These are phyloP conservation scores for Primulina tabacum DNA, from an alignment of 257 asterid genomes.

Conservation along the genomic window DNA sequence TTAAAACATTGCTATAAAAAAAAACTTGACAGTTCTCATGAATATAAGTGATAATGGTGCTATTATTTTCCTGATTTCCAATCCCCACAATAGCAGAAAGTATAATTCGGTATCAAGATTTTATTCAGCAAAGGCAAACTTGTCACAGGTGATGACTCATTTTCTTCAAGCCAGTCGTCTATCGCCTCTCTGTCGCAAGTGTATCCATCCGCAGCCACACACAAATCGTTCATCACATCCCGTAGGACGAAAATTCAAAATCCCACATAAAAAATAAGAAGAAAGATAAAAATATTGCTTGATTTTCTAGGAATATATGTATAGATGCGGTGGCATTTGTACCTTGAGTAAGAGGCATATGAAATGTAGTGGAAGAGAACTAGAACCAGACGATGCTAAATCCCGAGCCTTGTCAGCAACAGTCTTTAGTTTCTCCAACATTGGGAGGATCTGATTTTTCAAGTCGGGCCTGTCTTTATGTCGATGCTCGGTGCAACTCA, in stretches of 20 bases:
- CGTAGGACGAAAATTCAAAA: neutral
- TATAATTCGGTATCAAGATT: slow-evolving; percentile 34
- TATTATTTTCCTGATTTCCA: slow-evolving; percentile 41
- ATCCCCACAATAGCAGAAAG: slow-evolving; percentile 49
- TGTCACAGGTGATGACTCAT: slow-evolving; percentile 52
- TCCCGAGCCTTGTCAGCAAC: slow-evolving; percentile 33
- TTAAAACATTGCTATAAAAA: too few species aligned
- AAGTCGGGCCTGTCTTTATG: slow-evolving; percentile 50
- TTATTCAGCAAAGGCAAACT: slow-evolving; percentile 36
- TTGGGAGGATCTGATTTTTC: slow-evolving; percentile 43
- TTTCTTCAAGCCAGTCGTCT: slow-evolving; percentile 26
- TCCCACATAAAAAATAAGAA: neutral
- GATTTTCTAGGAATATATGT: too few species aligned
- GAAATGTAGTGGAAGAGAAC: slow-evolving; percentile 38
- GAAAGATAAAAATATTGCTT: neutral
- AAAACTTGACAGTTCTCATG: neutral
- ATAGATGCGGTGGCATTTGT: neutral
- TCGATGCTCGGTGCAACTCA: slow-evolving; percentile 54
- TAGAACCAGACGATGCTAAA: slow-evolving; percentile 15
- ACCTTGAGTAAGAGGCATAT: slow-evolving; percentile 60
- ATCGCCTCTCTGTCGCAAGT: slow-evolving; percentile 48
- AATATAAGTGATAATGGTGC: neutral
- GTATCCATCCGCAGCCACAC: slow-evolving; percentile 63
- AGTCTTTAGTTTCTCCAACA: slow-evolving; percentile 37
- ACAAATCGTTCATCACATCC: slow-evolving; percentile 47